Evolutionary conservation across 768 basidiomycete genomes (phyloP), one percentile per base, ranked within the genome.

Genomic region (Lentinula raphanica): DNA sequence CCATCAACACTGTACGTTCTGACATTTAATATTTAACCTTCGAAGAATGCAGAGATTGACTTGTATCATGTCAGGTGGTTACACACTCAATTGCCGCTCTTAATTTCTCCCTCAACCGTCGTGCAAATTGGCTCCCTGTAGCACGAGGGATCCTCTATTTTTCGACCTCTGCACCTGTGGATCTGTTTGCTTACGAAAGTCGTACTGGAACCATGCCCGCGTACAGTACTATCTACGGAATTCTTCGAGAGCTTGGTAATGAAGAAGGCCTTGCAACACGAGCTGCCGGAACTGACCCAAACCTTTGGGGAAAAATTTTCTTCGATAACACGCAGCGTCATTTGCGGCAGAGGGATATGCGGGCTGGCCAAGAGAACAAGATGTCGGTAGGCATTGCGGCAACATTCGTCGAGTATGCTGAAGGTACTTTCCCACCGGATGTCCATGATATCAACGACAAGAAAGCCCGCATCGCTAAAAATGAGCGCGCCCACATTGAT

Each of bases 251-350:
- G 0, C 64, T 73, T 5, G 64, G 68, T 2, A 29, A 64, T 11
- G 62, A 66, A 15, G 66, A 69, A 63, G 65, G 64, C 0, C 13
- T 53, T 0, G 17, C 60, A 1, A 65, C 62, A 0, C 17, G 48
- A 1, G 45, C 31, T 2, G 58, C 61, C n/a, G 67, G 65, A 0
- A 21, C 27, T 3, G 58, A 69, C 50, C 62, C 61, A 6, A 40
- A 9, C 17, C 60, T 36, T 38, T 60, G 59, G 38, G 64, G 60
- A 17, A 58, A 58, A 2, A 40, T 65, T 15, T 35, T 68, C 21
- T 57, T 70, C 5, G 70, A 72, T 58, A 76, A 68, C 57, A 66
- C 71, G 1, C 72, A 73, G 45, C 65, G 69, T 27, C 70, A 71
- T 42, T 38, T 50, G 4, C 11, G 49, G 6, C 68, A 69, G 46